Percentiles rank a stretch among this genome's conserved stretches.
phyloP scores from a whole-genome alignment of 2,329 filamentous ascomycete genomes.

The Pseudogymnoascus sp. region DNA sequence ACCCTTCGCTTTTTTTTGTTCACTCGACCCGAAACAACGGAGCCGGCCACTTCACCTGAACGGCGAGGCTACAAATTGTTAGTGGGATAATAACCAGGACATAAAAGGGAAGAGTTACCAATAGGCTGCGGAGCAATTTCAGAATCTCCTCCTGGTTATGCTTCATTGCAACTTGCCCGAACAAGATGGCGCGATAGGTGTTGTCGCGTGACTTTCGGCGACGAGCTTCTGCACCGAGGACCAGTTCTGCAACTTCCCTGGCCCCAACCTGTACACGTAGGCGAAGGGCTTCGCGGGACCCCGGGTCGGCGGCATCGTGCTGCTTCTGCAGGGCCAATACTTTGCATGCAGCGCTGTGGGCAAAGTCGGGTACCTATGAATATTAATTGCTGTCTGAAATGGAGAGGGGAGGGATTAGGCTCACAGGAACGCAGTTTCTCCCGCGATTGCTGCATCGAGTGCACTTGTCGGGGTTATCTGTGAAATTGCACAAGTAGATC shows the following conservation, averaged over 20 bases:
- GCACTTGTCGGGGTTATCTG: background rate
- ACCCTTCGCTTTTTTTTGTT: background rate
- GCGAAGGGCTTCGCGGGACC: background rate
- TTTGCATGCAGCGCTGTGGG: background rate
- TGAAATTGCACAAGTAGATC: background rate
- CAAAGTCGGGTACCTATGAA: background rate
- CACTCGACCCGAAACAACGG: background rate
- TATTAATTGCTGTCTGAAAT: background rate
- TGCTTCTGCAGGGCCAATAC: background rate
- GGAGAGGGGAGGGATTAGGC: background rate
- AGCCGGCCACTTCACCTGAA: background rate
- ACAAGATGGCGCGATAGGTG: background rate
- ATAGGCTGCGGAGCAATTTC: background rate
- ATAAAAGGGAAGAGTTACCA: background rate
- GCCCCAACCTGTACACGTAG: background rate
- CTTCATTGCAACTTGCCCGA: background rate
- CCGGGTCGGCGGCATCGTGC: background rate
- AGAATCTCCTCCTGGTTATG: background rate
- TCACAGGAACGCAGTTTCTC: background rate
- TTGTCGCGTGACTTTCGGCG: background rate
- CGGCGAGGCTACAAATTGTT: background rate
- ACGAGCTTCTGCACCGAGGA: background rate
- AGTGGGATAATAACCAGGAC: background rate
- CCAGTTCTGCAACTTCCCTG: background rate
- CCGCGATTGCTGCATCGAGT: background rate